phyloP scores from a whole-genome alignment of 257 asterid species.

The Solanum sparsipilum region DNA sequence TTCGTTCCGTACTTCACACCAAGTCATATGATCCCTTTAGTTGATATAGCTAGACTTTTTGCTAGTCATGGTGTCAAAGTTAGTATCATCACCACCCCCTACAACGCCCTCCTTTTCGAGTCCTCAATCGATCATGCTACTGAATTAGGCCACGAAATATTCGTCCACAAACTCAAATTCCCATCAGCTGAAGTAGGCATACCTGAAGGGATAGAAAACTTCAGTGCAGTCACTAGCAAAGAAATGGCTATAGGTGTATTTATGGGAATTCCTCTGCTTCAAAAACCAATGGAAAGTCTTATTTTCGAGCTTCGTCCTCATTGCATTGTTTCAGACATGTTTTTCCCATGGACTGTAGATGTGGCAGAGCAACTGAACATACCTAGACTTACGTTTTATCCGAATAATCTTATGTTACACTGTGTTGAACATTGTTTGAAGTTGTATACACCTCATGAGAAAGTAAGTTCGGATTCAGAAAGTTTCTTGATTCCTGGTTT shows the following conservation, averaged over 20 bases:
- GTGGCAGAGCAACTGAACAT: conserved; percentile 13
- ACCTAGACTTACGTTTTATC: conserved; percentile 13
- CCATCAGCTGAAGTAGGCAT: conserved; percentile 15
- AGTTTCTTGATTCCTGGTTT: conserved; percentile 13
- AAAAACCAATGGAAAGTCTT: conserved; percentile 1
- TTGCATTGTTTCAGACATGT: conserved; percentile 20
- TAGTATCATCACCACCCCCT: conserved; percentile 13
- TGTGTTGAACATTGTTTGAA: conserved; percentile 3
- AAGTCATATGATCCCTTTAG: conserved; percentile 23
- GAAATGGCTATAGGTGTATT: conserved; percentile 1
- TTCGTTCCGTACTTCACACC: conserved; percentile 13
- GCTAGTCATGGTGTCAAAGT: conserved; percentile 19
- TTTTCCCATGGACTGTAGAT: conserved; percentile 21
- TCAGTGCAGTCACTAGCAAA: background rate
- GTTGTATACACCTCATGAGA: conserved; percentile 4
- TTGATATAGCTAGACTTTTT: conserved; percentile 13
- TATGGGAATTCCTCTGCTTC: conserved; percentile 1
- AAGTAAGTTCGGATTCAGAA: conserved; percentile 15
- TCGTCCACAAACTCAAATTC: conserved; percentile 2
- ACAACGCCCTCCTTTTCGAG: conserved; percentile 8
- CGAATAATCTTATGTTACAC: background rate
- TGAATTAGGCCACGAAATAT: background rate
- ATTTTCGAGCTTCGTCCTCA: background rate
- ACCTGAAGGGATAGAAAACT: conserved; percentile 13
- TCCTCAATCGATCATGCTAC: background rate